A percentile compares a stretch with the other conserved stretches of the same genome.
Conservation (phyloP, 371 early-diverging fungal genomes). For the Rhizopus stolonifer region DNA sequence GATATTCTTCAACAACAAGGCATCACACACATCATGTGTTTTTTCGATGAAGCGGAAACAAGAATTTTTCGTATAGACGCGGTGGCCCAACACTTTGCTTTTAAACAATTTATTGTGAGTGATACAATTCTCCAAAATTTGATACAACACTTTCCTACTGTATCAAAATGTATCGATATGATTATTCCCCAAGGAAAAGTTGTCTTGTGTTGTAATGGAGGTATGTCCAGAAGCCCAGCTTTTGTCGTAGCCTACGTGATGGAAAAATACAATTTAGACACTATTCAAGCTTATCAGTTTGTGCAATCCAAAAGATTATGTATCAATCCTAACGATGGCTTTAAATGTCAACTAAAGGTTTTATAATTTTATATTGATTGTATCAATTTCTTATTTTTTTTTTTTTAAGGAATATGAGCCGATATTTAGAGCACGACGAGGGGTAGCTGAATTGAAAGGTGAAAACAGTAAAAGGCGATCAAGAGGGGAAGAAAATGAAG, state of each 20-base stretch:
- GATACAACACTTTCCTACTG: slow-evolving; percentile 72
- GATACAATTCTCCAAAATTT: slow-evolving; percentile 70
- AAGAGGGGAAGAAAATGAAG: slow-evolving; percentile 49
- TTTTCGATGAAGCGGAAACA: slow-evolving; percentile 66
- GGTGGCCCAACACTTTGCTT: slow-evolving; percentile 23
- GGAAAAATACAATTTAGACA: slow-evolving; percentile 66
- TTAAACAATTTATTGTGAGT: slow-evolving; percentile 54
- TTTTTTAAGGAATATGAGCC: slow-evolving; percentile 73
- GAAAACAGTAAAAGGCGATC: slow-evolving; percentile 52
- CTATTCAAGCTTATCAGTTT: slow-evolving; percentile 71
- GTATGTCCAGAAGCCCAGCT: slow-evolving; percentile 83
- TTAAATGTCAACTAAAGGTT: slow-evolving; percentile 80
- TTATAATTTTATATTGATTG: not conserved
- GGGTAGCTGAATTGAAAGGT: slow-evolving; percentile 26
- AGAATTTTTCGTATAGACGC: slow-evolving; percentile 35
- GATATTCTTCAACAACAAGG: slow-evolving; percentile 48
- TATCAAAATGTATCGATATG: slow-evolving; percentile 57
- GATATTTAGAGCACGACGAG: slow-evolving; percentile 66
- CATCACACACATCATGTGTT: slow-evolving; percentile 77
- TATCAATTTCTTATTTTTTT: not conserved
- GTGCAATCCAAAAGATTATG: slow-evolving; percentile 85
- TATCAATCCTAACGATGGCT: slow-evolving; percentile 81
- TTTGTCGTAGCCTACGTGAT: slow-evolving; percentile 89
- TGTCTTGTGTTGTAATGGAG: slow-evolving; percentile 84
- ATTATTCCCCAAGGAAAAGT: slow-evolving; percentile 57